These are phyloP conservation scores for Suhomyces xylopsoci DNA, from an alignment of 805 yeast genomes.

Conservation along the genomic window DNA sequence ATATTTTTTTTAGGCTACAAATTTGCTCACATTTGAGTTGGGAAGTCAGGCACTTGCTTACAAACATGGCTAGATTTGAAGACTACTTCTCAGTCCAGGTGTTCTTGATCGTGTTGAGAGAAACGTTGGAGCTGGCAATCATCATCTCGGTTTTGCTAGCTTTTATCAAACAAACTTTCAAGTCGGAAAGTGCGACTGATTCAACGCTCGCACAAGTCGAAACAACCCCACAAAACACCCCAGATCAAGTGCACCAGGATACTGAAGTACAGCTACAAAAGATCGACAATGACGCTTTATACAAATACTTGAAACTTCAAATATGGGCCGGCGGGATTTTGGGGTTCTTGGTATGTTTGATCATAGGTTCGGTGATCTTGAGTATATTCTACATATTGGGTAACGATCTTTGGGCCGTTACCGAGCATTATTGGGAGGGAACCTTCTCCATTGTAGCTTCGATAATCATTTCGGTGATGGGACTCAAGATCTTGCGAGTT, in stretches of 20 bases:
- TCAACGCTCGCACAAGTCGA: background rate
- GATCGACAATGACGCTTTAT: constrained; percentile 1
- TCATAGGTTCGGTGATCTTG: constrained; percentile 40
- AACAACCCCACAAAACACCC: background rate
- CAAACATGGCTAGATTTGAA: constrained; percentile 5
- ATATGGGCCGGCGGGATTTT: constrained; percentile 44
- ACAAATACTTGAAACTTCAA: constrained; percentile 30
- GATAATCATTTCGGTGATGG: constrained; percentile 45
- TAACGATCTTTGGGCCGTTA: constrained; percentile 42
- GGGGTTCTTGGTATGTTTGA: constrained; percentile 37
- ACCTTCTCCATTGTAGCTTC: constrained; percentile 43
- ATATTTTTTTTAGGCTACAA: background rate
- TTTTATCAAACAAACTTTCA: constrained; percentile 59
- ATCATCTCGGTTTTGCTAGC: constrained; percentile 72
- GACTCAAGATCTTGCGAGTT: constrained; percentile 42
- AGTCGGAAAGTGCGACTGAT: constrained; percentile 8
- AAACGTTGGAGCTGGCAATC: constrained; percentile 72
- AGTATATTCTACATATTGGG: constrained; percentile 40
- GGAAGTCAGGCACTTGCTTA: background rate
- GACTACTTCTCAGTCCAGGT: constrained; percentile 62
- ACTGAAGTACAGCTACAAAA: background rate
- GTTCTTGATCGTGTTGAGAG: constrained; percentile 69
- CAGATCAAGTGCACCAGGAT: background rate
- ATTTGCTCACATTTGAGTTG: no score
- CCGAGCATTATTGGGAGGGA: constrained; percentile 51